Base-by-base conservation (phyloP, 2,329 filamentous ascomycete species). In the Fusarium transvaalense region DNA sequence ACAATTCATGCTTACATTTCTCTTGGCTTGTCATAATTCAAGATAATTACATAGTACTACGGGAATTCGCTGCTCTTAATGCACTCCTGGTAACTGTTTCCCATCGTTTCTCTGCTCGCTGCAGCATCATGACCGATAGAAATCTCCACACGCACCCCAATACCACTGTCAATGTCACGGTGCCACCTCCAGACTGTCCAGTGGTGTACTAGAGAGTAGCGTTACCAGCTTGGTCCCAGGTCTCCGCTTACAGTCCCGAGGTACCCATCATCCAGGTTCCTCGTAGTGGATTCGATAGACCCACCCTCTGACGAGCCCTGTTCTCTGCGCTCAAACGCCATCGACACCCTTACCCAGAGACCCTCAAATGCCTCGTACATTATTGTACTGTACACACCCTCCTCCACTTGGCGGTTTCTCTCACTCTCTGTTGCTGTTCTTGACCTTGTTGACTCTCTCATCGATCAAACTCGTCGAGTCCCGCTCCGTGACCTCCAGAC, bases 121-220 rank as follows among this genome's bases (percentile, higher is more conserved):
- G 51, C 57, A 60, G 53, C 50, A 69, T 57, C 62, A 64, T 61
- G 47, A 47, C 56, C 52, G 43, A 59, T 52, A 39, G 27, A 29
- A 51, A 65, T 69, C 66, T 31, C 66, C 58, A 67, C 66, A 53
- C 27, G 43, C 66, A 72, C 46, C 34, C 47, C 47, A 50, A 50
- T 50, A 34, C 25, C 17, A 63, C 61, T 64, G 47, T 38, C 35
- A 66, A 67, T 69, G 65, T 68, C 53, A 68, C 43, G 39, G 58
- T 60, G 64, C 64, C 69, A 69, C 68, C 70, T 72, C 70, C 61
- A 67, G 70, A 72, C 67, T 65, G 47, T 52, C n/a, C 9, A 27
- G 51, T 45, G 42, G 13, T 37, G 32, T 27, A 17, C 12, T 31
- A 45, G 42, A 45, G 42, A 45, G 42, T 25, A 45, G 42, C 42